Conservation (phyloP, 805 yeast genomes). For the Starmerella gropengiesseri region DNA sequence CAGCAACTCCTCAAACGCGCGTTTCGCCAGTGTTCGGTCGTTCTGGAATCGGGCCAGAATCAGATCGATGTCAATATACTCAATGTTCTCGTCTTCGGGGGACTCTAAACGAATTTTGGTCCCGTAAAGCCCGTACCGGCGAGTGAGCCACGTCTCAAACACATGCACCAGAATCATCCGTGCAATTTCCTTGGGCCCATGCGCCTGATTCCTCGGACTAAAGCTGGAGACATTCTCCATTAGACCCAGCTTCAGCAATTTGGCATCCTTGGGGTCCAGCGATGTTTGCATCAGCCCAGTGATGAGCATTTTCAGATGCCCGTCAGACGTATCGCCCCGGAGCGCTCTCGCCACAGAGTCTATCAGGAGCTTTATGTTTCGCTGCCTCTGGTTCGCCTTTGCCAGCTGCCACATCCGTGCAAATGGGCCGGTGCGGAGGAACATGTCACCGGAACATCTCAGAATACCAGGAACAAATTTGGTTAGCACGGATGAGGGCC, state of each 20-base stretch:
- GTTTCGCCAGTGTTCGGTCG: neutral
- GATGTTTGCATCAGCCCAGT: constrained; percentile 5
- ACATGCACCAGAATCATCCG: constrained; percentile 6
- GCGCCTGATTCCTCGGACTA: constrained; percentile 5
- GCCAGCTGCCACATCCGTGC: constrained; percentile 5
- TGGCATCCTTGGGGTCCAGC: constrained; percentile 13
- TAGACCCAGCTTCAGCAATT: neutral
- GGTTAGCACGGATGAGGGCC: constrained; percentile 10
- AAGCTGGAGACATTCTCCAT: constrained; percentile 9
- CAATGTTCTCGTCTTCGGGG: constrained; percentile 3
- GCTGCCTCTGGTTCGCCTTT: neutral
- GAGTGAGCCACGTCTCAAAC: constrained; percentile 16
- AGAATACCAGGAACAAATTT: constrained; percentile 13
- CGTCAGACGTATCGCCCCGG: neutral
- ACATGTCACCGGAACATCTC: neutral
- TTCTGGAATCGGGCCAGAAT: neutral
- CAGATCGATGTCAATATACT: constrained; percentile 6
- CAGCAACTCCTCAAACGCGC: constrained; percentile 4
- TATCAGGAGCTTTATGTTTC: constrained; percentile 4
- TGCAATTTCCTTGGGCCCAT: neutral
- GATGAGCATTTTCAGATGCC: constrained; percentile 2
- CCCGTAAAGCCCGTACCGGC: constrained; percentile 7
- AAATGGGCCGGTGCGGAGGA: neutral
- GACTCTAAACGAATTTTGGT: neutral
- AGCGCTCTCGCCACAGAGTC: constrained; percentile 5